Evolutionary conservation across 1,139 yeast genomes (phyloP).

Genomic region (Candida frijolesensis): DNA sequence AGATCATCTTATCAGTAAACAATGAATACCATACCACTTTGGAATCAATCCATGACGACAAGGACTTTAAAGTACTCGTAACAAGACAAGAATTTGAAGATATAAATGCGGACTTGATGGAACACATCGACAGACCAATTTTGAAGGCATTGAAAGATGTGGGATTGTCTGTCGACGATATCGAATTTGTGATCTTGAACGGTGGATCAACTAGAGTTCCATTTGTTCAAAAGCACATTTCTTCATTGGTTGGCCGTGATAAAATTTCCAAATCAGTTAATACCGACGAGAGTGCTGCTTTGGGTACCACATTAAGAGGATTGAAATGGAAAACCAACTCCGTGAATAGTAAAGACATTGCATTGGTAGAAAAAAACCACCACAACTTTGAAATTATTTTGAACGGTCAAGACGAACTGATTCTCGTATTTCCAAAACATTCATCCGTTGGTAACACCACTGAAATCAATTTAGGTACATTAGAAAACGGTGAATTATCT

Average conservation of each 20-base stretch:
- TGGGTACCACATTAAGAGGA: constrained; percentile 86
- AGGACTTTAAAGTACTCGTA: constrained; percentile 68
- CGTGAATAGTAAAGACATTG: constrained; percentile 63
- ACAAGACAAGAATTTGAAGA: constrained; percentile 81
- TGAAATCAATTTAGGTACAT: constrained; percentile 33
- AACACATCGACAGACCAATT: constrained; percentile 58
- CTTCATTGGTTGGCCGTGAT: constrained; percentile 52
- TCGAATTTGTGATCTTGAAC: constrained; percentile 73
- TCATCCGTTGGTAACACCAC: constrained; percentile 30
- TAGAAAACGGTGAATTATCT: constrained; percentile 26
- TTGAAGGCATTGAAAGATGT: constrained; percentile 47
- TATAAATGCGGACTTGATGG: constrained; percentile 43
- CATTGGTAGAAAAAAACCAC: constrained; percentile 54
- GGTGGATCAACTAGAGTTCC: constrained; percentile 97
- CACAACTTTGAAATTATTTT: constrained; percentile 42
- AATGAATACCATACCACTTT: constrained; percentile 70
- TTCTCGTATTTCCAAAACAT: constrained; percentile 46
- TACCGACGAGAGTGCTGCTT: constrained; percentile 93
- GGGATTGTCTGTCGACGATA: constrained; percentile 32
- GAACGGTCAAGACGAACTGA: constrained; percentile 31
- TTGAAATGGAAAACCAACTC: constrained; percentile 51
- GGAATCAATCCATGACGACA: constrained; percentile 69
- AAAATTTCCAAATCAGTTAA: constrained; percentile 84
- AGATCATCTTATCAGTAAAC: constrained; percentile 84
- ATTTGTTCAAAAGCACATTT: constrained; percentile 65